Conservation (phyloP, 177 flowering plant species). For the Tripterygium wilfordii region DNA sequence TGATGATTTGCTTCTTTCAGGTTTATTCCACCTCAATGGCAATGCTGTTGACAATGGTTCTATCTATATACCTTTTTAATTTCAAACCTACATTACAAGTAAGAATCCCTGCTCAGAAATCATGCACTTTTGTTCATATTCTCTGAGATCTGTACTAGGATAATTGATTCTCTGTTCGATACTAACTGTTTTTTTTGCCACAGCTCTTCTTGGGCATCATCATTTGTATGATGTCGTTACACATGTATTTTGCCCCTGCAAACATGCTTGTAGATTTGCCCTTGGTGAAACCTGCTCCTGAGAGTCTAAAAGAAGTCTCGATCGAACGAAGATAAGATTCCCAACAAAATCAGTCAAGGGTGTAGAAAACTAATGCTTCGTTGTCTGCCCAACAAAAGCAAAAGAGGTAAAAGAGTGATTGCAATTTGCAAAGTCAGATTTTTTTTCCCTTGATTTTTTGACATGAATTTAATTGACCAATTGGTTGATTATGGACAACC, state of each 20-base stretch:
- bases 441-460: too few relatives aligned
- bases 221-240: slow-evolving; percentile 91
- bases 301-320: slow-evolving; percentile 36
- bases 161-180: too few relatives aligned
- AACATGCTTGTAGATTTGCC: slow-evolving; percentile 73
- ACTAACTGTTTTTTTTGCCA: slow-evolving; percentile 5
- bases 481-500: too few relatives aligned
- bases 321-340: slow-evolving; percentile 49
- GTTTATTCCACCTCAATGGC: slow-evolving; percentile 99
- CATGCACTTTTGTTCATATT: too few relatives aligned
- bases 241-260: slow-evolving; percentile 96
- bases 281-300: slow-evolving; percentile 39
- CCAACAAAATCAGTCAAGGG: too few relatives aligned
- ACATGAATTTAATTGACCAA: too few relatives aligned
- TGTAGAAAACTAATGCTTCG: too few relatives aligned
- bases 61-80: slow-evolving; percentile 72
- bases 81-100: slow-evolving; percentile 92
- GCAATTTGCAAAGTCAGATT: too few relatives aligned
- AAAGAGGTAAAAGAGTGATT: too few relatives aligned
- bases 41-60: slow-evolving; percentile 86
- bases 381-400: too few relatives aligned
- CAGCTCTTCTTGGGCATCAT: slow-evolving; percentile 94
- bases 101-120: slow-evolving; percentile 1
- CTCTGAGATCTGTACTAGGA: too few relatives aligned
- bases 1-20: slow-evolving; percentile 30